A percentile compares a stretch with the other conserved stretches of the same genome.
Conservation (phyloP, 345 rosid genomes). For the Mercurialis annua region DNA sequence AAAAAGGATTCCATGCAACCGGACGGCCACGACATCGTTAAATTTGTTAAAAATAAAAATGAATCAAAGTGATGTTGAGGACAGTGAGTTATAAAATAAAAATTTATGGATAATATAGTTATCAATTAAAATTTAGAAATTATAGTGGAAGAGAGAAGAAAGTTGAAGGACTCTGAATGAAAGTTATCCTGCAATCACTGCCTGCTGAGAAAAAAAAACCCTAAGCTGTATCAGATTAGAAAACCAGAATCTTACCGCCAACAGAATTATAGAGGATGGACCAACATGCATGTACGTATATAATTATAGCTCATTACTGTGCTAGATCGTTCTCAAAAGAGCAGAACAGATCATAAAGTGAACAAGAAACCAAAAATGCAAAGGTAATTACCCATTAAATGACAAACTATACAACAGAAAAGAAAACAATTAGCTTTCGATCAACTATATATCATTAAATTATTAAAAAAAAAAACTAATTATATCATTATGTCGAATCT, state of each 20-base stretch:
- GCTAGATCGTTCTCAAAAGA: background rate
- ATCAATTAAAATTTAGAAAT: background rate
- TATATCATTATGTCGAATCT: no score
- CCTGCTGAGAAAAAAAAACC: background rate
- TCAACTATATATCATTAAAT: no score
- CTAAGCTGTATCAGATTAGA: background rate
- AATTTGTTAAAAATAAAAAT: no score
- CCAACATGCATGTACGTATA: slow-evolving; percentile 1
- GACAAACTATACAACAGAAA: no score
- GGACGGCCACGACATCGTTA: no score
- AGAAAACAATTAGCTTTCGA: background rate
- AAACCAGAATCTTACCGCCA: background rate
- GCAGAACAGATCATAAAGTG: no score
- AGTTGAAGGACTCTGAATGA: background rate
- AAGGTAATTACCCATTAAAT: background rate
- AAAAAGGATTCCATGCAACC: no score
- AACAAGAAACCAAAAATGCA: background rate
- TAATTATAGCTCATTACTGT: background rate
- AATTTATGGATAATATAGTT: no score
- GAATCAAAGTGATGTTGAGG: no score
- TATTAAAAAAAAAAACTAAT: no score
- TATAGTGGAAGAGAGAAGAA: slow-evolving; percentile 1
- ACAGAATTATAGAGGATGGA: slow-evolving; percentile 9
- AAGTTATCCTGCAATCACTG: background rate
- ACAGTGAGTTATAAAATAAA: background rate